phyloP scores from a whole-genome alignment of 129 eudicot genomes.

The Tagetes patula region DNA sequence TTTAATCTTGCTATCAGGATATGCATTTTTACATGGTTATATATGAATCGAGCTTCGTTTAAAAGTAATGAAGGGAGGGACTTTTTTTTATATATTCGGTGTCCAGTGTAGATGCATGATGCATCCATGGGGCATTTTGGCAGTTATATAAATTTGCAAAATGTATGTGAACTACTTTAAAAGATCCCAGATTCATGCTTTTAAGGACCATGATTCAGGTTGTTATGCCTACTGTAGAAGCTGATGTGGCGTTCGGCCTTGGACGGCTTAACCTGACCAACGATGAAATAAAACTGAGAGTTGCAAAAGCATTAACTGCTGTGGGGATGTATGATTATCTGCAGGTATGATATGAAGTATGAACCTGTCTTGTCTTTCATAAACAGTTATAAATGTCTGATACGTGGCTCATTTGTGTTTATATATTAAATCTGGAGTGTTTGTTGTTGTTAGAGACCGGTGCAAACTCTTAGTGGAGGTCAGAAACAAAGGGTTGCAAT shows the following conservation, averaged over 20 bases:
- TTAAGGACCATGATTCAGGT: constrained; percentile 44
- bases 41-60: background rate
- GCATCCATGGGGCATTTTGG: constrained; percentile 6
- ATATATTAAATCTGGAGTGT: background rate
- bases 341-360: constrained; percentile 45
- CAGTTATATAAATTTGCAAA: background rate
- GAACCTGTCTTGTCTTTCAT: constrained; percentile 13
- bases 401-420: background rate
- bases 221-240: constrained; percentile 94
- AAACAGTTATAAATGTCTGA: background rate
- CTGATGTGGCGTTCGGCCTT: constrained; percentile 92
- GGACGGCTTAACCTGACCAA: constrained; percentile 53
- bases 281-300: constrained; percentile 55
- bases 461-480: constrained; percentile 96
- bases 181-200: background rate
- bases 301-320: constrained; percentile 68
- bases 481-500: constrained; percentile 97
- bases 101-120: constrained; percentile 1
- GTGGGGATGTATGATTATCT: constrained; percentile 78
- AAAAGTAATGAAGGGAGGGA: constrained; percentile 2
- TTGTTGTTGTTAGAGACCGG: constrained; percentile 52
- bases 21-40: background rate
- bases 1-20: background rate
- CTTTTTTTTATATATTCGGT: background rate
- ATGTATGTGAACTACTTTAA: background rate